Evolutionary conservation across 106 monocot genomes (phyloP).

Genomic region (Agapanthus africanus): DNA sequence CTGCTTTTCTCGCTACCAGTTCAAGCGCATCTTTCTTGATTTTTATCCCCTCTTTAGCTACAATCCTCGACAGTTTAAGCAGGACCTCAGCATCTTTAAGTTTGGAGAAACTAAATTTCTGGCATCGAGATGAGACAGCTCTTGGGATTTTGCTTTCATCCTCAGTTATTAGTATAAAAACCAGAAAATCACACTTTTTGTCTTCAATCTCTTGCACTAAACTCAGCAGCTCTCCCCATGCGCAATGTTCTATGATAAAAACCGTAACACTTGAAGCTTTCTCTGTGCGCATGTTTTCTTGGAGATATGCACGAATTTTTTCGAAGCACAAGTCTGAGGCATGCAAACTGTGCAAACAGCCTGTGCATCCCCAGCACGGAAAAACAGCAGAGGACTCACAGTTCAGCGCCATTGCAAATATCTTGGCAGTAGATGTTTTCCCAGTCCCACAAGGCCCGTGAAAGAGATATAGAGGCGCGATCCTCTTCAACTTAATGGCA

Average conservation of each 20-base stretch:
- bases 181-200: neutral
- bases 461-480: conserved; percentile 19
- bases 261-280: neutral
- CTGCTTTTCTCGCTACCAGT: conserved; percentile 9
- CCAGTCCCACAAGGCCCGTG: conserved; percentile 24
- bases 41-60: conserved; percentile 9
- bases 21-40: conserved; percentile 10
- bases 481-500: conserved; percentile 3
- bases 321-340: conserved; percentile 7
- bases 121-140: conserved; percentile 21
- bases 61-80: conserved; percentile 12
- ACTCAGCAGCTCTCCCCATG: conserved; percentile 9
- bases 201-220: neutral
- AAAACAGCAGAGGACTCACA: neutral
- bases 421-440: conserved; percentile 16
- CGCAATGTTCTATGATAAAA: conserved; percentile 12
- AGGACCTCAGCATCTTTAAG: conserved; percentile 9
- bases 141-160: conserved; percentile 2
- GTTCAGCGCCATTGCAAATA: conserved; percentile 11
- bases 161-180: conserved; percentile 13
- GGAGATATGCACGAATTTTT: neutral
- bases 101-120: conserved; percentile 18
- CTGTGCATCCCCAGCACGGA: conserved; percentile 10
- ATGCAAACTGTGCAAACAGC: conserved; percentile 9
- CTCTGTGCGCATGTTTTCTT: neutral